These are phyloP conservation scores for Neurospora tetrasperma DNA, from an alignment of 495 filamentous ascomycete species.

Conservation along the genomic window DNA sequence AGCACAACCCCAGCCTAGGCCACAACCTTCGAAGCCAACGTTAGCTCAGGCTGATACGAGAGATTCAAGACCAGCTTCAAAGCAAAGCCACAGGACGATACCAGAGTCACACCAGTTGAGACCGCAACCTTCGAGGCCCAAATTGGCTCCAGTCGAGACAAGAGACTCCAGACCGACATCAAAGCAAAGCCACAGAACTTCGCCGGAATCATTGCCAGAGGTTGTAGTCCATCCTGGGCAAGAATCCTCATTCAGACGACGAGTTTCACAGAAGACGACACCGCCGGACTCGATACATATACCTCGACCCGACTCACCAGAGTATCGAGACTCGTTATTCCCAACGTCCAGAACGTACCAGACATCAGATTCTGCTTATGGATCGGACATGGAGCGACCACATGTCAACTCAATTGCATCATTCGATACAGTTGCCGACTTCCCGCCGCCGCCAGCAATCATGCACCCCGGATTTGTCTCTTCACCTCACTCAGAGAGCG, in stretches of 20 bases:
- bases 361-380: slow-evolving; percentile 42
- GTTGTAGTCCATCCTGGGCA: slow-evolving; percentile 20
- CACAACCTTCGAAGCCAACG: slow-evolving; percentile 2
- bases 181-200: not conserved
- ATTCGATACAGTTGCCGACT: slow-evolving; percentile 20
- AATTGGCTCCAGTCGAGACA: slow-evolving; percentile 17
- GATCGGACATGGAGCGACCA: slow-evolving; percentile 37
- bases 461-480: slow-evolving; percentile 30
- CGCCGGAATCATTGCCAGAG: slow-evolving; percentile 11
- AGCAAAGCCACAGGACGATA: not conserved
- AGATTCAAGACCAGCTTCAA: slow-evolving; percentile 2
- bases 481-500: slow-evolving; percentile 39
- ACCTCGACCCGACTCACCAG: slow-evolving; percentile 22
- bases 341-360: slow-evolving; percentile 26
- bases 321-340: slow-evolving; percentile 21
- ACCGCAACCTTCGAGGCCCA: slow-evolving; percentile 9
- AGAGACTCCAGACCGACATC: slow-evolving; percentile 5
- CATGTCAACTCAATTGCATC: slow-evolving; percentile 22
- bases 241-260: slow-evolving; percentile 37
- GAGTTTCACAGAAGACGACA: slow-evolving; percentile 37
- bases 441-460: slow-evolving; percentile 27
- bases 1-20: not conserved
- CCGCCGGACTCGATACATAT: slow-evolving; percentile 37
- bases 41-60: slow-evolving; percentile 17
- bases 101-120: not conserved